Evolutionary conservation across 2,329 filamentous ascomycete genomes (phyloP).

Genomic region (Zymoseptoria passerinii): DNA sequence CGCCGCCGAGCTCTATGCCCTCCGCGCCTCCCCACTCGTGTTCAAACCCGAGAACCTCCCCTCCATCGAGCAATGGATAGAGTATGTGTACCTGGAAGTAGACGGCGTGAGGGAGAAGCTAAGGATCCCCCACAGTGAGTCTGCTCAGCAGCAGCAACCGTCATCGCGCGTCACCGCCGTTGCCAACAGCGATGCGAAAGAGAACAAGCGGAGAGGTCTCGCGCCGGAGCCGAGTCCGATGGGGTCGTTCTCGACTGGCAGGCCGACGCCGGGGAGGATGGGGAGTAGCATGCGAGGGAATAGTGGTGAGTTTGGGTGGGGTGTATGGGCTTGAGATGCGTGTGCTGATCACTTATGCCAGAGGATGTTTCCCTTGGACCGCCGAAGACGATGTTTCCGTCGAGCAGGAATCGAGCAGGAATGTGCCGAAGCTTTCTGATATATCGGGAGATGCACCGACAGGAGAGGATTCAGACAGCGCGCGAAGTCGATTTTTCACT

Average conservation of each 20-base stretch:
- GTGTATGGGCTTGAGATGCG: slow-evolving; percentile 8
- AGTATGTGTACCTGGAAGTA: slow-evolving; percentile 47
- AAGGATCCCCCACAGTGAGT: slow-evolving; percentile 32
- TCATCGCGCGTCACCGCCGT: slow-evolving; percentile 7
- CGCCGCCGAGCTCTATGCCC: slow-evolving; percentile 62
- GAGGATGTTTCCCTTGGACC: slow-evolving; percentile 84
- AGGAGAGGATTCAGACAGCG: slow-evolving; percentile 31
- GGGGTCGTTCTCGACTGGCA: slow-evolving; percentile 30
- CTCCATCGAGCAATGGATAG: slow-evolving; percentile 92
- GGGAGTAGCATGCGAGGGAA: slow-evolving; percentile 10
- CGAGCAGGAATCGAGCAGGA: slow-evolving; percentile 61
- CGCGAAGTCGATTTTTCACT: slow-evolving; percentile 34
- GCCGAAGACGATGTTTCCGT: slow-evolving; percentile 74
- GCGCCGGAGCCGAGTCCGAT: slow-evolving; percentile 22
- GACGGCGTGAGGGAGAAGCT: slow-evolving; percentile 30
- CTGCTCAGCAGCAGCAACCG: slow-evolving; percentile 12
- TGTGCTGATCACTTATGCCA: slow-evolving; percentile 25
- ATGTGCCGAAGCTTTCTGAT: slow-evolving; percentile 37
- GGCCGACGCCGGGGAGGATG: slow-evolving; percentile 23
- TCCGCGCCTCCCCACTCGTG: slow-evolving; percentile 77
- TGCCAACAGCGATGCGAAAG: slow-evolving; percentile 8
- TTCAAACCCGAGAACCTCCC: slow-evolving; percentile 70
- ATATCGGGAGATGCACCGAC: slow-evolving; percentile 27
- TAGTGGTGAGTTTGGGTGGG: slow-evolving; percentile 15
- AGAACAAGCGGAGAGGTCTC: neutral